A percentile compares a stretch with the other conserved stretches of the same genome.
Conservation (phyloP, 768 basidiomycete species). For the Fomitopsis serialis region DNA sequence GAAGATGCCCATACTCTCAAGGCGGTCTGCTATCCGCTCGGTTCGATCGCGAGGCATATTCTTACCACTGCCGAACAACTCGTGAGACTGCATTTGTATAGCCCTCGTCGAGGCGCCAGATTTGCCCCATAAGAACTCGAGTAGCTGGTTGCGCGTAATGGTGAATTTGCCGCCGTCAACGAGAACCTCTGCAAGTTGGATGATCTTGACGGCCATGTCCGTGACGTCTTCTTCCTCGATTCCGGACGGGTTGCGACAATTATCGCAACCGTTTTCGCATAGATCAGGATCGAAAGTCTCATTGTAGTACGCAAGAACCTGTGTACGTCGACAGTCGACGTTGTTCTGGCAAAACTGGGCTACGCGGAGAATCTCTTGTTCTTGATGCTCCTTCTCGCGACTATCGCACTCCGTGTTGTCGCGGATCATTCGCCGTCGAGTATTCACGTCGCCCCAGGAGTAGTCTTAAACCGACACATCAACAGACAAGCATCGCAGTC, state of each 20-base stretch:
- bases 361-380: conserved; percentile 60
- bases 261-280: conserved; percentile 78
- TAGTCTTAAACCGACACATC: conserved; percentile 47
- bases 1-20: background rate
- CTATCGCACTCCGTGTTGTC: background rate
- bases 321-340: conserved; percentile 80
- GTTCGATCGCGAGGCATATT: conserved; percentile 44
- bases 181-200: conserved; percentile 46
- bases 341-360: conserved; percentile 77
- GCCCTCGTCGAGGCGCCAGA: conserved; percentile 40
- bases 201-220: conserved; percentile 44
- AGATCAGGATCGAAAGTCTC: conserved; percentile 66
- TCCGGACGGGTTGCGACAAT: conserved; percentile 47
- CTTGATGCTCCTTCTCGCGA: conserved; percentile 55
- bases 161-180: conserved; percentile 32
- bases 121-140: conserved; percentile 62
- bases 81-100: conserved; percentile 42
- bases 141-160: conserved; percentile 56
- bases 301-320: conserved; percentile 85
- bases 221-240: conserved; percentile 56
- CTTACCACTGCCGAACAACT: conserved; percentile 51
- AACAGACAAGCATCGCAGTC: background rate
- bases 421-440: conserved; percentile 22
- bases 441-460: conserved; percentile 49
- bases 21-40: conserved; percentile 34